Base-by-base conservation (phyloP, 139 green algal species). In the Yamagishiella unicocca region DNA sequence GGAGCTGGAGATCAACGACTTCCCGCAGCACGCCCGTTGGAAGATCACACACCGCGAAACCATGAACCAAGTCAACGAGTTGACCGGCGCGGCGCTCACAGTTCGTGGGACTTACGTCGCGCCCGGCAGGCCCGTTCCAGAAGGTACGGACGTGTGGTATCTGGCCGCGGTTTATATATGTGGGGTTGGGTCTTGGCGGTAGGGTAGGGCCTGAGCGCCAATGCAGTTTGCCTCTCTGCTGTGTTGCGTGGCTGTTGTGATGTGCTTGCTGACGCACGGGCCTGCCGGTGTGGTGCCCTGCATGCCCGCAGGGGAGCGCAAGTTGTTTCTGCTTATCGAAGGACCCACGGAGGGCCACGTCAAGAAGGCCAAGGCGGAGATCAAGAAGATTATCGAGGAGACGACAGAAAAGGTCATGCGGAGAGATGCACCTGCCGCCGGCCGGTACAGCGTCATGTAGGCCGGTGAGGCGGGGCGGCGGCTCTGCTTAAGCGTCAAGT, bases 1-100 rank as follows among this genome's bases (percentile, higher is more conserved):
- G 19, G 98, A 99, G 91, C 88, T 99, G 58, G 97, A 99, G 88
- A 99, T 99, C 93, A 99, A 99, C 85, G 98, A 99, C 93, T 99
- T 99, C 93, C 96, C 97, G 43, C 98, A 99, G 95, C 94, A 98
- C 64, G 96, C 96, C 22, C 93, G 96, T 62, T 98, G 95, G 94
- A 97, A 99, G 96, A 94, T 99, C 35, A 99, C 98, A 27, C 97
- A 99, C 87, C 95, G 95, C 68, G 96, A 99, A 27, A 95, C 95
- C 5, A 91, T 99, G 29, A 83, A 87, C 25, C 73, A 96, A 71
- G 96, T 99, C 46, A 96, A 89, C 10, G 97, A 99, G 76, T 92
- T 96, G 43, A 98, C 95, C 0, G 97, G 96, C 8, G 96, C 95
- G 12, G 96, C 97, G 31, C 79, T 98, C n/a, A 97, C 96, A 24